A percentile compares a stretch with the other conserved stretches of the same genome.
Evolutionary conservation across 441 rosid genomes (phyloP).

Genomic region (Pelargonium hybrid): DNA sequence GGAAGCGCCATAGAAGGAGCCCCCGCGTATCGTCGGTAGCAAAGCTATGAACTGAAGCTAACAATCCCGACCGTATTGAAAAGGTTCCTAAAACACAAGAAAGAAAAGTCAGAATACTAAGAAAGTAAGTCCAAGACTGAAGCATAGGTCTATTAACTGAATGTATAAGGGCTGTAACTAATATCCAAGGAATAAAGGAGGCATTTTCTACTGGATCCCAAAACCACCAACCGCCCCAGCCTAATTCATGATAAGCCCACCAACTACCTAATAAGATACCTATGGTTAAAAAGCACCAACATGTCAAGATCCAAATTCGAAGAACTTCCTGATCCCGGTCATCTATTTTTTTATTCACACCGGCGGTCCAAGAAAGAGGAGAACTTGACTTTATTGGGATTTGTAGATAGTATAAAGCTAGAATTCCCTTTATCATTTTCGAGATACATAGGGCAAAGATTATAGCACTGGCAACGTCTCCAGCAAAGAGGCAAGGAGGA

Average conservation of each 20-base stretch:
- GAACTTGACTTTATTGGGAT: not conserved
- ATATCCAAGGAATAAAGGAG: not conserved
- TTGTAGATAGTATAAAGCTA: not conserved
- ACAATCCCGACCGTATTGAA: not conserved
- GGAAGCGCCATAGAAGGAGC: not conserved
- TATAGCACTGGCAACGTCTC: not conserved
- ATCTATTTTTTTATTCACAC: not conserved
- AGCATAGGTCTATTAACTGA: not conserved
- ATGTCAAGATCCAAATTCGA: not conserved
- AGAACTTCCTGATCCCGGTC: not conserved
- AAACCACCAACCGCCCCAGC: not conserved
- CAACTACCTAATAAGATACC: slow-evolving; percentile 1
- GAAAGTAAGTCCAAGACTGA: not conserved
- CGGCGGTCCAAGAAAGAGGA: not conserved
- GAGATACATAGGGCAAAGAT: not conserved
- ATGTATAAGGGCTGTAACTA: not conserved
- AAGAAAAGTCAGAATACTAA: not conserved
- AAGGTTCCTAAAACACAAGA: not conserved
- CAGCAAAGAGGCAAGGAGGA: not conserved
- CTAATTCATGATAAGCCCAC: slow-evolving; percentile 2
- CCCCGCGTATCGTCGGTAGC: not conserved
- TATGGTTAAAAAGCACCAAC: not conserved
- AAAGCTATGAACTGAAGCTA: not conserved
- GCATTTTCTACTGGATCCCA: not conserved
- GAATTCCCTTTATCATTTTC: not conserved